These are phyloP conservation scores for Tulasnella sp. DNA, from an alignment of 768 basidiomycete species.

Conservation along the genomic window DNA sequence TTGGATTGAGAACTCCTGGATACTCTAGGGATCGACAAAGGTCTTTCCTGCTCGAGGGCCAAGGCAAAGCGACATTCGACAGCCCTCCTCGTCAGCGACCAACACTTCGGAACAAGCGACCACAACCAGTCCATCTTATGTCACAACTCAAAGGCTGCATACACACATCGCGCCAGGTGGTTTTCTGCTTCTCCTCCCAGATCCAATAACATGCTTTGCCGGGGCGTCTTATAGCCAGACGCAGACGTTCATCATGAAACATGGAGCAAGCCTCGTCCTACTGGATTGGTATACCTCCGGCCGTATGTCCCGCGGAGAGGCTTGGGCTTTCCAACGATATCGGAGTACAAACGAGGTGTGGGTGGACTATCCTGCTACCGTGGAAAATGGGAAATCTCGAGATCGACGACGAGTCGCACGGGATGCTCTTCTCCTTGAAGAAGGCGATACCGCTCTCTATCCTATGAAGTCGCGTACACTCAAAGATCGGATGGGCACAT, in stretches of 20 bases:
- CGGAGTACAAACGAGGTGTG: constrained; percentile 77
- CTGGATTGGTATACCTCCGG: constrained; percentile 93
- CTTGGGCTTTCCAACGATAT: constrained; percentile 82
- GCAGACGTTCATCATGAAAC: constrained; percentile 63
- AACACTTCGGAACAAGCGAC: background rate
- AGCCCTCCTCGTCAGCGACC: background rate
- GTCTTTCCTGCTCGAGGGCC: constrained; percentile 67
- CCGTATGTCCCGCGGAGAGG: constrained; percentile 68
- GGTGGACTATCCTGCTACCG: constrained; percentile 28
- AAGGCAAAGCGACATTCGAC: too few relatives aligned
- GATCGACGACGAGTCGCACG: constrained; percentile 54
- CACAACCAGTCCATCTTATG: background rate
- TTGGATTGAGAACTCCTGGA: background rate
- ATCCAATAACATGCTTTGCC: constrained; percentile 88
- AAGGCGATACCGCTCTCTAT: constrained; percentile 13
- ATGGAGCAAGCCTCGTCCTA: constrained; percentile 52
- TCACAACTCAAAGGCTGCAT: constrained; percentile 42
- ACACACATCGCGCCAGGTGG: constrained; percentile 42
- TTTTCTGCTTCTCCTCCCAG: constrained; percentile 71
- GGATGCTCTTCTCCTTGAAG: constrained; percentile 69
- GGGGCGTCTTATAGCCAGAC: constrained; percentile 70
- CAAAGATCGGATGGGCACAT: constrained; percentile 56
- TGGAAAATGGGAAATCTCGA: too few relatives aligned
- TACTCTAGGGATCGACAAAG: constrained; percentile 74
- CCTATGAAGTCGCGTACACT: constrained; percentile 38